Conservation (phyloP, 129 eudicot genomes). For the Centrapalus pauciflorus region DNA sequence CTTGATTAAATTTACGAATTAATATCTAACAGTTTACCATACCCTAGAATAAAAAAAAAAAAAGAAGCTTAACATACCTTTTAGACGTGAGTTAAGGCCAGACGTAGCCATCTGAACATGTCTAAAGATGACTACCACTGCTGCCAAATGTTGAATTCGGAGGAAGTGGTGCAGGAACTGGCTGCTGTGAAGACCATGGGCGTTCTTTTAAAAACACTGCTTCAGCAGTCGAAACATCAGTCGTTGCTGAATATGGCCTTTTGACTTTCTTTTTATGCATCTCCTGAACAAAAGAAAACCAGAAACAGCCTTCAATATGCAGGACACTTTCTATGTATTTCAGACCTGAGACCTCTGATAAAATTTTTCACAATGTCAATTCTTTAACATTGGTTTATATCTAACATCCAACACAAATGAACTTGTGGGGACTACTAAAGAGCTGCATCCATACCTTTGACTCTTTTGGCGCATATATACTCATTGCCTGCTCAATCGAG, state of each 20-base stretch:
- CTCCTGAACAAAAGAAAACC: slow-evolving; percentile 35
- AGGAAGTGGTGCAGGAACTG: slow-evolving; percentile 56
- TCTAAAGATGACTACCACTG: slow-evolving; percentile 25
- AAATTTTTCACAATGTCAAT: no score
- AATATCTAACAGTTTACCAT: no score
- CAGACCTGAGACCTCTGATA: no score
- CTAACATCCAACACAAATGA: background rate
- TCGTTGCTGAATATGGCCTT: slow-evolving; percentile 72
- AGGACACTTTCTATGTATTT: no score
- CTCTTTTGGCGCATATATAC: slow-evolving; percentile 70
- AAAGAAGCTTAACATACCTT: slow-evolving; percentile 6
- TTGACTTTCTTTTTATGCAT: slow-evolving; percentile 56
- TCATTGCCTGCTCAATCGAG: slow-evolving; percentile 73
- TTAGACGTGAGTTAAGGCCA: background rate
- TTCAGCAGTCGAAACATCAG: slow-evolving; percentile 45
- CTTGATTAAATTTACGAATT: background rate
- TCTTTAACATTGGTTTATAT: background rate
- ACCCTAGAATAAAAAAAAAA: background rate
- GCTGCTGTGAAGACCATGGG: slow-evolving; percentile 63
- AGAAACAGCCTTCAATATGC: slow-evolving; percentile 5
- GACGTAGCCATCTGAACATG: background rate
- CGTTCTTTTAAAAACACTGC: slow-evolving; percentile 32
- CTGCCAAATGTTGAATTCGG: slow-evolving; percentile 68
- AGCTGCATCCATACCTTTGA: slow-evolving; percentile 43
- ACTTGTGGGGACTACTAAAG: background rate